Percentiles rank a stretch among this genome's conserved stretches.
Conservation (phyloP, 2,329 filamentous ascomycete genomes). For the Cladophialophora immunda region DNA sequence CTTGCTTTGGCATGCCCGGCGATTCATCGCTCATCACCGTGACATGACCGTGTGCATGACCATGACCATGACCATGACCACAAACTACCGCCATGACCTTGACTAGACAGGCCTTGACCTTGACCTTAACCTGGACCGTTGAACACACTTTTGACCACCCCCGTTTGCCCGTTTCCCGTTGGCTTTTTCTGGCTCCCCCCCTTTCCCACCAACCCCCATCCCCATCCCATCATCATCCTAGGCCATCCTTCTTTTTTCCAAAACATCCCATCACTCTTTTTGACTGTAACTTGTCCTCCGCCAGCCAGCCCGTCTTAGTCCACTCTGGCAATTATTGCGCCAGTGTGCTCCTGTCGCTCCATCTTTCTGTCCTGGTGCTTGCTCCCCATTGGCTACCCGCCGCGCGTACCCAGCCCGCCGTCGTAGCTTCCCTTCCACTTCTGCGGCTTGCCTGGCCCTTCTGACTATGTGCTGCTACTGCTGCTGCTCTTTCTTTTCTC, state of each 20-base stretch:
- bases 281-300: constrained; percentile 27
- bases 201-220: constrained; percentile 30
- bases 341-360: constrained; percentile 32
- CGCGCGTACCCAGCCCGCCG: constrained; percentile 32
- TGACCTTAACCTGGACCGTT: neutral
- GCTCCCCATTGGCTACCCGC: constrained; percentile 32
- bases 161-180: constrained; percentile 32
- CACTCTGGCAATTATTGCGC: constrained; percentile 40
- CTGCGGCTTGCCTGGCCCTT: constrained; percentile 38
- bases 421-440: constrained; percentile 35
- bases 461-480: constrained; percentile 30
- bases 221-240: constrained; percentile 37
- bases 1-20: constrained; percentile 11
- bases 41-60: constrained; percentile 19
- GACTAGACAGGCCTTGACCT: no score
- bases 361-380: constrained; percentile 31
- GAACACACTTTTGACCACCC: constrained; percentile 8
- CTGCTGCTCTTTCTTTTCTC: constrained; percentile 26
- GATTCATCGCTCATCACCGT: constrained; percentile 21
- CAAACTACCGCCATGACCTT: neutral
- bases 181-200: constrained; percentile 23
- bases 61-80: constrained; percentile 12
- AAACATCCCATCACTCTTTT: constrained; percentile 37
- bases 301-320: constrained; percentile 41
- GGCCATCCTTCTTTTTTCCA: constrained; percentile 35